A percentile compares a stretch with the other conserved stretches of the same genome.
Conservation (phyloP, 2,329 filamentous ascomycete genomes). For the Xylariaceae sp. region DNA sequence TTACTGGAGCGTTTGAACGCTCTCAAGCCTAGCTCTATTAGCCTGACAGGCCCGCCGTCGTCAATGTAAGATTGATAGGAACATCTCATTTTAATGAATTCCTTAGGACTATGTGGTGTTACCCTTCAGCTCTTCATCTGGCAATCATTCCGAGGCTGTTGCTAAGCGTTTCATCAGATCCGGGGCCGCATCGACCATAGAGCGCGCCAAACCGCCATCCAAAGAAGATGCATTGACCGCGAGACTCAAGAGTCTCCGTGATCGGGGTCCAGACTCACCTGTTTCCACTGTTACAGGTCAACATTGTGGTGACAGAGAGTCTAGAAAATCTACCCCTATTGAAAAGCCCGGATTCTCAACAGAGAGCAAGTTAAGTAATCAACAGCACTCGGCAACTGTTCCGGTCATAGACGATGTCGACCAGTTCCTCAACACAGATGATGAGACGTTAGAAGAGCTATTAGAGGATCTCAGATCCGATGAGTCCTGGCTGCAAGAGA, state of each 20-base stretch:
- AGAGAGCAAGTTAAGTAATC: conserved; percentile 2
- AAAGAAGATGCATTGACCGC: conserved; percentile 48
- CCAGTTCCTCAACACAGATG: conserved; percentile 43
- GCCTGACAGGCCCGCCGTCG: conserved; percentile 25
- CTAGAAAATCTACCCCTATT: conserved; percentile 17
- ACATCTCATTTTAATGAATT: conserved; percentile 2
- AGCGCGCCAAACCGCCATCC: conserved; percentile 39
- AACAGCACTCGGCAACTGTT: conserved; percentile 4
- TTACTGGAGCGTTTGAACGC: conserved; percentile 52
- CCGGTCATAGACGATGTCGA: conserved; percentile 32
- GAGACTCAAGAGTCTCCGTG: conserved; percentile 47
- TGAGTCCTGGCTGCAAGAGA: conserved; percentile 32
- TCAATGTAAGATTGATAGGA: conserved; percentile 36
- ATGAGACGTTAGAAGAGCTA: conserved; percentile 49
- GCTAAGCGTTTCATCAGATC: conserved; percentile 27
- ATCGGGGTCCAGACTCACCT: conserved; percentile 32
- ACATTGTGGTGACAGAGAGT: conserved; percentile 1
- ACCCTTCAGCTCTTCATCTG: not conserved
- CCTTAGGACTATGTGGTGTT: not conserved
- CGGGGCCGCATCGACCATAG: conserved; percentile 34
- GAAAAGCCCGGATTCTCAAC: conserved; percentile 1
- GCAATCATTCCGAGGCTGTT: conserved; percentile 6
- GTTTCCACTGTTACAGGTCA: conserved; percentile 7
- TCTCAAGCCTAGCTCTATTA: conserved; percentile 39
- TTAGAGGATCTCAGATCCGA: conserved; percentile 40